Percentiles rank a stretch among this genome's conserved stretches.
These are phyloP conservation scores for Hypericum perforatum DNA, from an alignment of 345 rosid genomes.

Conservation along the genomic window DNA sequence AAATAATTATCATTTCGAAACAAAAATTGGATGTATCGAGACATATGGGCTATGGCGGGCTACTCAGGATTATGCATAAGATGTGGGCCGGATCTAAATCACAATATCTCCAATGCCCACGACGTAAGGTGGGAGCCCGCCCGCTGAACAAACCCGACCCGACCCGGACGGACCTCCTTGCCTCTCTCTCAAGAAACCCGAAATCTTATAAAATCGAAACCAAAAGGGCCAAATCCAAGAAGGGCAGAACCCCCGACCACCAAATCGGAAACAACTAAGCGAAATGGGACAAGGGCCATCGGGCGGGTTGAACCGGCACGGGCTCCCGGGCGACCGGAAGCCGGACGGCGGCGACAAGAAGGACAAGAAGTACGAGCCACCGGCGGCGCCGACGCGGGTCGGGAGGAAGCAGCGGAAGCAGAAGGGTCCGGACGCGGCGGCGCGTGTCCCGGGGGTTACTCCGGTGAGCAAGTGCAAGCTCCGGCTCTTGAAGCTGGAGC, in stretches of 20 bases:
- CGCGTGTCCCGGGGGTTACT: conserved; percentile 73
- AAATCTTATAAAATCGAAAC: background rate
- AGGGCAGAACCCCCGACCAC: too few species aligned
- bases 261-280: background rate
- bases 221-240: background rate
- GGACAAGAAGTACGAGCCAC: conserved; percentile 86
- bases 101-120: too few species aligned
- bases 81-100: too few species aligned
- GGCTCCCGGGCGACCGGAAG: conserved; percentile 59
- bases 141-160: too few species aligned
- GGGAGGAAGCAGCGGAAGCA: conserved; percentile 83
- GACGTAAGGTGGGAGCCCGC: too few species aligned
- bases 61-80: too few species aligned
- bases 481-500: conserved; percentile 66
- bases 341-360: conserved; percentile 71
- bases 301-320: conserved; percentile 66
- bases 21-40: too few species aligned
- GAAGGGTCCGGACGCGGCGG: conserved; percentile 91
- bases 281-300: conserved; percentile 89
- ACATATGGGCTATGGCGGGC: too few species aligned
- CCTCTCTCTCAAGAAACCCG: too few species aligned
- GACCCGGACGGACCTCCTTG: too few species aligned
- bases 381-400: conserved; percentile 83
- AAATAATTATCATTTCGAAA: too few species aligned
- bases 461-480: conserved; percentile 82